Conservation (phyloP, 768 basidiomycete genomes). For the Mycena alexandri region DNA sequence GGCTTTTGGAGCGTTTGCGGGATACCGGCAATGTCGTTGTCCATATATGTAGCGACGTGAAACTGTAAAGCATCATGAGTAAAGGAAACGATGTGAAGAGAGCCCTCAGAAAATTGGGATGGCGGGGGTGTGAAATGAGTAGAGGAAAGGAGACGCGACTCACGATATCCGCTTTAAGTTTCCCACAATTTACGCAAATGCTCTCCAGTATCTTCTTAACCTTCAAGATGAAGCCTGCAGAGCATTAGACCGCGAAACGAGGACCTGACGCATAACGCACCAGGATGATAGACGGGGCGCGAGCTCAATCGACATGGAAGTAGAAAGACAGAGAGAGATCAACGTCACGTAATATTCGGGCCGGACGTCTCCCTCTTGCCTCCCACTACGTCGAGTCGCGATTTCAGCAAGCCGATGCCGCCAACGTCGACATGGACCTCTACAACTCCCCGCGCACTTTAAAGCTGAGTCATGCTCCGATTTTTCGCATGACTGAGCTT, state of each 20-base stretch:
- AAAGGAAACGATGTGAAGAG: constrained; percentile 78
- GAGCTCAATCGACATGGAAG: too few relatives aligned
- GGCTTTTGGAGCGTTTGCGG: constrained; percentile 98
- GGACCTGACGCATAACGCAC: constrained; percentile 58
- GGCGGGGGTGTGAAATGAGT: constrained; percentile 95
- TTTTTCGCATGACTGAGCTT: too few relatives aligned
- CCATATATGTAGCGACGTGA: constrained; percentile 99
- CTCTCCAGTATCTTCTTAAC: constrained; percentile 99
- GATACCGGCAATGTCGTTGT: constrained; percentile 98
- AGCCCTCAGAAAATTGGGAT: constrained; percentile 99
- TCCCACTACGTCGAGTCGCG: too few relatives aligned
- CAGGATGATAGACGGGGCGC: too few relatives aligned
- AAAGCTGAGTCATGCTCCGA: too few relatives aligned
- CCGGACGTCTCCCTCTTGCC: too few relatives aligned
- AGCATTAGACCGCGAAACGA: constrained; percentile 23
- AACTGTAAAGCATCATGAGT: constrained; percentile 67
- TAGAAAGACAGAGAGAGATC: too few relatives aligned
- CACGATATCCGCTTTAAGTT: constrained; percentile 97
- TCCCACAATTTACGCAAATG: constrained; percentile 99
- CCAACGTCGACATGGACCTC: too few relatives aligned
- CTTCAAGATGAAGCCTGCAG: constrained; percentile 94
- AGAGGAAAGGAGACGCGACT: constrained; percentile 84
- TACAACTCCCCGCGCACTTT: too few relatives aligned
- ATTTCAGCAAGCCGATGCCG: too few relatives aligned
- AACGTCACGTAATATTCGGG: too few relatives aligned